Conservation (phyloP, 1,284 basidiomycete genomes). For the Prillingera fragicola region DNA sequence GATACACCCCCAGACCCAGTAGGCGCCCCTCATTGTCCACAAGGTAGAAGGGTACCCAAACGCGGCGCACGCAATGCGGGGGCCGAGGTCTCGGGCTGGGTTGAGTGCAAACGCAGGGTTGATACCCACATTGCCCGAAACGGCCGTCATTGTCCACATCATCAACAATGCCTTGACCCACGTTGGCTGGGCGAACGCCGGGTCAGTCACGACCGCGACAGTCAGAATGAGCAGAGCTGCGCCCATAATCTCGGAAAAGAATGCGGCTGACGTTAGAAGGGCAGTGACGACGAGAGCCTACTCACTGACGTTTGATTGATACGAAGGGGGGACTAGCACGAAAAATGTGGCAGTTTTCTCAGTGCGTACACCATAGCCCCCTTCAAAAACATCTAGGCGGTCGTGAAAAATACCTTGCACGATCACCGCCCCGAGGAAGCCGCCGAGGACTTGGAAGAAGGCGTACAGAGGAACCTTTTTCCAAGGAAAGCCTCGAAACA, state of each 20-base stretch:
- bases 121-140: slow-evolving; percentile 10
- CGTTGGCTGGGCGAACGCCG: not conserved
- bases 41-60: slow-evolving; percentile 26
- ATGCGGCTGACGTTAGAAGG: slow-evolving; percentile 5
- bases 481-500: slow-evolving; percentile 36
- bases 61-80: slow-evolving; percentile 27
- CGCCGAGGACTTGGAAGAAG: slow-evolving; percentile 33
- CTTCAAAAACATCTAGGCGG: slow-evolving; percentile 12
- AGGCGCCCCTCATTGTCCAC: slow-evolving; percentile 24
- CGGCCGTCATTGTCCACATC: slow-evolving; percentile 4
- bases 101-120: slow-evolving; percentile 28
- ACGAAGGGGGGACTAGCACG: slow-evolving; percentile 7
- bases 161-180: slow-evolving; percentile 2
- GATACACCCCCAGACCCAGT: slow-evolving; percentile 22
- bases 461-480: slow-evolving; percentile 31
- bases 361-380: slow-evolving; percentile 8
- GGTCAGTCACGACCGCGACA: slow-evolving; percentile 5
- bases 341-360: slow-evolving; percentile 8
- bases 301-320: slow-evolving; percentile 11
- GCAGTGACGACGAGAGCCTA: not conserved
- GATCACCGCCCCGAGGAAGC: slow-evolving; percentile 24
- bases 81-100: slow-evolving; percentile 36
- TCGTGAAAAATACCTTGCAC: slow-evolving; percentile 24
- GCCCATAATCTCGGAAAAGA: slow-evolving; percentile 11
- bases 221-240: slow-evolving; percentile 10